A percentile compares a stretch with the other conserved stretches of the same genome.
Conservation (phyloP, 208 protist genomes). For the Phytomonas sp. region DNA sequence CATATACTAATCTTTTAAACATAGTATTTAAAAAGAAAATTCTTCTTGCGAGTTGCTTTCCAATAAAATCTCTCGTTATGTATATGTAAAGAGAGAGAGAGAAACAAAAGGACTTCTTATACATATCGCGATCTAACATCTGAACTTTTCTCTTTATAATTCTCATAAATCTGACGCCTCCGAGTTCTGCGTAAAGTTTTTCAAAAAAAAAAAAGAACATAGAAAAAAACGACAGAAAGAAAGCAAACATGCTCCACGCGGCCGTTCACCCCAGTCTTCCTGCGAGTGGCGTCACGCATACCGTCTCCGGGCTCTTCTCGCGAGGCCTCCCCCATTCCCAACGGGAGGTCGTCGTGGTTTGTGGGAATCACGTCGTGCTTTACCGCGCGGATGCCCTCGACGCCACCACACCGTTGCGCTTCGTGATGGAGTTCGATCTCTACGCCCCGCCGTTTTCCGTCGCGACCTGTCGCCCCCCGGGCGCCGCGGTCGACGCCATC, state of each 20-base stretch:
- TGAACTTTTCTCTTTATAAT: too few relatives aligned
- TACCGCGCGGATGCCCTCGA: slow-evolving; percentile 24
- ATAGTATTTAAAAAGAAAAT: background rate
- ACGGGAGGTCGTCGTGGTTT: slow-evolving; percentile 45
- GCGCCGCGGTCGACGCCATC: slow-evolving; percentile 45
- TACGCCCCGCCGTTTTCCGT: slow-evolving; percentile 56
- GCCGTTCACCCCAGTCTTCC: slow-evolving; percentile 64
- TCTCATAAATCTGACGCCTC: too few relatives aligned
- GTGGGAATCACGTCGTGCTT: slow-evolving; percentile 62
- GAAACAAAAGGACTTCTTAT: background rate
- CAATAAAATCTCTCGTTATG: background rate
- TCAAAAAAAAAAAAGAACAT: background rate
- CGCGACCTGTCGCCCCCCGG: slow-evolving; percentile 41
- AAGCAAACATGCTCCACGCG: slow-evolving; percentile 50
- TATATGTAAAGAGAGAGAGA: background rate
- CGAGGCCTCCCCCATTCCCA: slow-evolving; percentile 16
- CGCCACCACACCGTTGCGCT: background rate
- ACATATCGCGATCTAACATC: background rate
- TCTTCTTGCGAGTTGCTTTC: background rate
- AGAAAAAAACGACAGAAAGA: slow-evolving; percentile 8
- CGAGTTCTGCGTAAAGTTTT: too few relatives aligned
- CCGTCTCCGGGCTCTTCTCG: slow-evolving; percentile 62
- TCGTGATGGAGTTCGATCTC: slow-evolving; percentile 39
- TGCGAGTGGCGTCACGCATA: slow-evolving; percentile 64
- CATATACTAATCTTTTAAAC: background rate